Conservation (phyloP, 768 basidiomycete genomes). For the Baorangia bicolor region DNA sequence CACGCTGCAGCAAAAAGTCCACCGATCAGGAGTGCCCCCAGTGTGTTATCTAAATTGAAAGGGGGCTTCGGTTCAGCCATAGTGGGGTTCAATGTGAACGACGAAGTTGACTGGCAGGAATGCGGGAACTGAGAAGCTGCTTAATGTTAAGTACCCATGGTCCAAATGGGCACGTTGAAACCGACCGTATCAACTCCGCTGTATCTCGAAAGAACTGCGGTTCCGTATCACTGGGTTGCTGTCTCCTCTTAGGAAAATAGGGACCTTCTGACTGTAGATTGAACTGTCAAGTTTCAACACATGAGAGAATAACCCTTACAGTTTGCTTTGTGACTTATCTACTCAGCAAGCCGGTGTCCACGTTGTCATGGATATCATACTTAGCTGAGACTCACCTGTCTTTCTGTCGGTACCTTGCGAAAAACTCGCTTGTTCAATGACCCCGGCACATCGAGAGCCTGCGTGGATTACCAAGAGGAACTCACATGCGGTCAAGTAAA, state of each 20-base stretch:
- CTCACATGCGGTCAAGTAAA: neutral
- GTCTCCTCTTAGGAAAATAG: neutral
- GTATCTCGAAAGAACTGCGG: neutral
- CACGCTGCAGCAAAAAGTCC: constrained; percentile 56
- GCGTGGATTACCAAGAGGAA: neutral
- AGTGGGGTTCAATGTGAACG: neutral
- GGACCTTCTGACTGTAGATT: neutral
- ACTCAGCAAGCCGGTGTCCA: neutral
- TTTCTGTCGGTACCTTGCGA: neutral
- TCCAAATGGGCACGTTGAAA: neutral
- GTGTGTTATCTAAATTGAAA: constrained; percentile 42
- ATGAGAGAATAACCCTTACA: neutral
- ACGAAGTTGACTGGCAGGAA: neutral
- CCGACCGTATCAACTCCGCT: neutral
- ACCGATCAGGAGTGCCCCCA: constrained; percentile 59
- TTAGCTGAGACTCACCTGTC: neutral
- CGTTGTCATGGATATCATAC: constrained; percentile 9
- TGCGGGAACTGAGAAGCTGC: neutral
- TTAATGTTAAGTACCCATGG: neutral
- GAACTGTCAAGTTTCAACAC: neutral
- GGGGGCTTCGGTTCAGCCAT: neutral
- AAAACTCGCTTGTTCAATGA: neutral
- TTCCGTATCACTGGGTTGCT: neutral
- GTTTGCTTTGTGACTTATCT: neutral
- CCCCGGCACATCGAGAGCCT: neutral